These are phyloP conservation scores for Monilinia aucupariae DNA, from an alignment of 2,329 filamentous ascomycete genomes.

Conservation along the genomic window DNA sequence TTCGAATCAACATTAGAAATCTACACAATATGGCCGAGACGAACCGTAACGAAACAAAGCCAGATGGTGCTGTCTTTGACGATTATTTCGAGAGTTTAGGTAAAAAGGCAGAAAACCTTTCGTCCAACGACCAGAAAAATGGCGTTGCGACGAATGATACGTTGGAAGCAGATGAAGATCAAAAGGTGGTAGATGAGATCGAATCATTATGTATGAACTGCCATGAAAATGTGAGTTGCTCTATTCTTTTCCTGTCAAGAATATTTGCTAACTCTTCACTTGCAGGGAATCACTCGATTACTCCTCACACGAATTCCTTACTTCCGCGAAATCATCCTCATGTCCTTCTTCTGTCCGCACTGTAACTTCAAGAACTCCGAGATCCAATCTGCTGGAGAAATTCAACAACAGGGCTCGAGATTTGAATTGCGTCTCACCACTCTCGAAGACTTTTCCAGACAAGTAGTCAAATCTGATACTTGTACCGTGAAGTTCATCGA, in stretches of 20 bases:
- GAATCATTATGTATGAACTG: slow-evolving; percentile 87
- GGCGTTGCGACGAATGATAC: slow-evolving; percentile 27
- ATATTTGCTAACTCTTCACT: not conserved
- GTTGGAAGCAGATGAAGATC: slow-evolving; percentile 41
- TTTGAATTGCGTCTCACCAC: slow-evolving; percentile 76
- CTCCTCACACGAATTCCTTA: slow-evolving; percentile 90
- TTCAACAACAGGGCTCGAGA: slow-evolving; percentile 81
- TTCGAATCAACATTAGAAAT: not conserved
- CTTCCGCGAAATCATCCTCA: slow-evolving; percentile 95
- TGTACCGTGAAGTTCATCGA: slow-evolving; percentile 84
- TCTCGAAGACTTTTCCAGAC: slow-evolving; percentile 70
- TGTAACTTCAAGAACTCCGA: slow-evolving; percentile 90
- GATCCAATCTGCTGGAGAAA: slow-evolving; percentile 84
- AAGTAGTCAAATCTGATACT: slow-evolving; percentile 88
- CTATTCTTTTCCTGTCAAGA: not conserved
- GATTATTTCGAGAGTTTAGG: slow-evolving; percentile 60
- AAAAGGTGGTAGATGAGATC: slow-evolving; percentile 58
- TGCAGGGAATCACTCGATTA: slow-evolving; percentile 73
- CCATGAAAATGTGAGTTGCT: slow-evolving; percentile 58
- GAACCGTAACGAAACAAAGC: slow-evolving; percentile 38
- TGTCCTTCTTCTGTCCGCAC: slow-evolving; percentile 91
- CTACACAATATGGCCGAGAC: slow-evolving; percentile 40
- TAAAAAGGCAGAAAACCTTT: slow-evolving; percentile 52
- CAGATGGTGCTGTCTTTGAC: slow-evolving; percentile 42
- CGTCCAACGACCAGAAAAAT: slow-evolving; percentile 32